phyloP scores from a whole-genome alignment of 2,329 filamentous ascomycete species.

The Lachnellula arida region DNA sequence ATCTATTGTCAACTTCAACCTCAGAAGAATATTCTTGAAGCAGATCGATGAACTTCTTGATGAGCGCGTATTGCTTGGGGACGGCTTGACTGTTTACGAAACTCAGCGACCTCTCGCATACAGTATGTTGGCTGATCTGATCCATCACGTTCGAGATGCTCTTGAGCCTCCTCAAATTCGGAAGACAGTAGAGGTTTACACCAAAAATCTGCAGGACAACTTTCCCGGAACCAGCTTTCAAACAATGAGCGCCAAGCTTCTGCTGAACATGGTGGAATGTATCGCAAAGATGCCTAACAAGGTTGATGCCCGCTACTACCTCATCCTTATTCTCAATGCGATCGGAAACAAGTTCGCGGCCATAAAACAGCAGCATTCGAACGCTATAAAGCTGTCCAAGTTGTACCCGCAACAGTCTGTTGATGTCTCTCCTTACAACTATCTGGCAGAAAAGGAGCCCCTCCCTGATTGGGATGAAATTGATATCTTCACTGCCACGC shows the following conservation, averaged over 20 bases:
- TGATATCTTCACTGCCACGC: constrained; percentile 93
- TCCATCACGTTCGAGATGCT: constrained; percentile 93
- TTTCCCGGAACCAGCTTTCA: constrained; percentile 98
- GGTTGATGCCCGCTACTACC: constrained; percentile 86
- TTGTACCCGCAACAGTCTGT: constrained; percentile 62
- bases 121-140: constrained; percentile 96
- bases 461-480: constrained; percentile 96
- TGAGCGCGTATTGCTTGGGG: constrained; percentile 88
- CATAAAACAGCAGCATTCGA: constrained; percentile 95
- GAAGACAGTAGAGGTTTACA: constrained; percentile 95
- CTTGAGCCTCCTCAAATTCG: constrained; percentile 86
- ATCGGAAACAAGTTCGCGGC: constrained; percentile 97
- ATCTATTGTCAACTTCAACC: constrained; percentile 99
- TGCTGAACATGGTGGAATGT: constrained; percentile 97
- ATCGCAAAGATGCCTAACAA: constrained; percentile 94
- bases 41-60: constrained; percentile 96
- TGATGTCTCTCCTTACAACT: constrained; percentile 68
- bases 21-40: constrained; percentile 85
- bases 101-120: constrained; percentile 94
- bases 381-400: constrained; percentile 88
- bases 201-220: constrained; percentile 88
- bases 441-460: constrained; percentile 74
- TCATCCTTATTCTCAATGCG: constrained; percentile 96
- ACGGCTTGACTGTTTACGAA: constrained; percentile 94
- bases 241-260: constrained; percentile 96